Evolutionary conservation across 768 basidiomycete species (phyloP).

Genomic region (Brasilioporus rufonigricans): DNA sequence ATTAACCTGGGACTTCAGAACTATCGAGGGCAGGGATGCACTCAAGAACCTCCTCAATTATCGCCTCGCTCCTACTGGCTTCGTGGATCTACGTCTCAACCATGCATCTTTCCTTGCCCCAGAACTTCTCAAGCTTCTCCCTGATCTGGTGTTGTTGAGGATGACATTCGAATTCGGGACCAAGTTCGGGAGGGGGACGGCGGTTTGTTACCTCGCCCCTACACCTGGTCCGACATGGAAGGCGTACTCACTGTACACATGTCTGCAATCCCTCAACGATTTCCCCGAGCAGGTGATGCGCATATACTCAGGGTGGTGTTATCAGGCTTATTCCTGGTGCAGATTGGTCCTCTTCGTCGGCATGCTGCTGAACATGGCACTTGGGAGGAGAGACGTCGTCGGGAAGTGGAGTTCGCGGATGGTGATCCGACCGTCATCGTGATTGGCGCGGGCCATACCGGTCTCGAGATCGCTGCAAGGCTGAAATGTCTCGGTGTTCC

Average conservation of each 20-base stretch:
- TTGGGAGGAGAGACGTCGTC: slow-evolving; percentile 44
- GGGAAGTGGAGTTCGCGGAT: slow-evolving; percentile 39
- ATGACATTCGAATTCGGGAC: slow-evolving; percentile 55
- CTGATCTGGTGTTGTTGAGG: slow-evolving; percentile 59
- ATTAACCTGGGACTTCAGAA: slow-evolving; percentile 56
- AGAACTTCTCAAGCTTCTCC: slow-evolving; percentile 40
- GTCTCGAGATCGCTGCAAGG: slow-evolving; percentile 63
- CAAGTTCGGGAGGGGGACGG: slow-evolving; percentile 47
- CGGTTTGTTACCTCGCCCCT: slow-evolving; percentile 54
- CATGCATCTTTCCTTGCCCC: slow-evolving; percentile 25
- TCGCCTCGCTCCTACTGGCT: slow-evolving; percentile 26
- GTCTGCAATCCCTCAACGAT: slow-evolving; percentile 55
- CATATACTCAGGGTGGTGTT: no score
- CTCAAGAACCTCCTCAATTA: slow-evolving; percentile 41
- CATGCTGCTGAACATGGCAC: slow-evolving; percentile 15
- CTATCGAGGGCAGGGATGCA: slow-evolving; percentile 39
- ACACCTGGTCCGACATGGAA: slow-evolving; percentile 48
- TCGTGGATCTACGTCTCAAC: slow-evolving; percentile 12
- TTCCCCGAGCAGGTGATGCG: slow-evolving; percentile 45
- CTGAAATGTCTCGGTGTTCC: slow-evolving; percentile 57
- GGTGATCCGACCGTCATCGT: slow-evolving; percentile 56
- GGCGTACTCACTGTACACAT: slow-evolving; percentile 58
- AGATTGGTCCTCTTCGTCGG: background rate
- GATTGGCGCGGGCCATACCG: slow-evolving; percentile 66
- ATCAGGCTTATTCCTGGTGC: background rate